Base-by-base conservation (phyloP, 2,329 filamentous ascomycete species). In the Neospermospora avenae region DNA sequence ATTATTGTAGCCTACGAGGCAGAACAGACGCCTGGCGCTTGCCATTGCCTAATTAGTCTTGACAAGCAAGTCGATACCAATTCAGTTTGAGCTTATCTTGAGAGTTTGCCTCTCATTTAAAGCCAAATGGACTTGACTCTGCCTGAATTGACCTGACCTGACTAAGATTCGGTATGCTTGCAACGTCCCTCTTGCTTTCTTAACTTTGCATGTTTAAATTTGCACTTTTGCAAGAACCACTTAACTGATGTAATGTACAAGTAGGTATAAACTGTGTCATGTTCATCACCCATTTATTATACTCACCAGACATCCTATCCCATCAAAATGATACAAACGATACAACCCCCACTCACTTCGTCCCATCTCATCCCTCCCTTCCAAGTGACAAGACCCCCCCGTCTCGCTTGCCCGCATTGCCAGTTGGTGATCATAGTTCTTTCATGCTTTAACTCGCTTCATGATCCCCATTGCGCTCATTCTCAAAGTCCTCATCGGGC, bases 341-440 rank as follows among this genome's bases (percentile, higher is more conserved):
- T n/a, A n/a, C n/a, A n/a, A n/a, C 28, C 28, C 28, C 28, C 28
- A 31, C 28, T 31, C 28, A 31, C 28, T 31, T 31, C 28, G 28
- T 31, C 28, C 11, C 1, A 2, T 6, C 28, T 31, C 28, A 31
- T 31, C 28, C 28, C 28, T 31, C 6, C 28, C 28, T 31, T 5
- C 28, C 28, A 6, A 10, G 6, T 31, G 28, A 31, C 28, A 31
- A 31, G 28, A 31, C 5, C 2, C 28, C 28, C 28, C 48, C 16
- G 6, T 14, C 7, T 37, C 48, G 48, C 48, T 51, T 51, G 10
- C 18, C 13, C 51, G 51, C 51, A 54, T 22, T 28, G 51, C 34
- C 51, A 54, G 51, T n/a, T 20, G 51, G 51, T 54, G 51, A 42
- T 54, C 51, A n/a, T 41, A 18, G 51, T 54, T 14, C 24, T n/a